A percentile compares a stretch with the other conserved stretches of the same genome.
Conservation (phyloP, 208 protist genomes). For the Angomonas ambiguus region DNA sequence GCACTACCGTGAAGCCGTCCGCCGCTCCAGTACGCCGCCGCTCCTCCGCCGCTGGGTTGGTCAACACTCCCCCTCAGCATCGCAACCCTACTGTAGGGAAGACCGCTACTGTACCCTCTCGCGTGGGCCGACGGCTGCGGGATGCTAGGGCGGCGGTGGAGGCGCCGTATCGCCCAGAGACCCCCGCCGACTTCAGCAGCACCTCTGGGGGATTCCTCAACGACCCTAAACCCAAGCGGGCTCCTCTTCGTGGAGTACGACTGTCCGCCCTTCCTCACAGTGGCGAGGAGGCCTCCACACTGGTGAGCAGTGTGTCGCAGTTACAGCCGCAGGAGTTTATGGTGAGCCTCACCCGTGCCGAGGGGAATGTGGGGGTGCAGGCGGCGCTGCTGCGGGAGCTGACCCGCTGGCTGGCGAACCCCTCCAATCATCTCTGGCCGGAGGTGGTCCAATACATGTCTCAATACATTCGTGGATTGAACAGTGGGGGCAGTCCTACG, state of each 20-base stretch:
- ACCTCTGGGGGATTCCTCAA: neutral
- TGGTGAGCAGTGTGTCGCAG: conserved; percentile 6
- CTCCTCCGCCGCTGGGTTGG: neutral
- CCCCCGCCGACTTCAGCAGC: conserved; percentile 22
- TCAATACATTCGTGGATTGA: conserved; percentile 21
- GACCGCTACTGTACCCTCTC: conserved; percentile 14
- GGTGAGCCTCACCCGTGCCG: conserved; percentile 15
- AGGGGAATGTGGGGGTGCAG: conserved; percentile 18
- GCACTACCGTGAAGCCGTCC: neutral
- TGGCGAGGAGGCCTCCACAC: neutral
- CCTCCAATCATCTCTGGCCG: conserved; percentile 29
- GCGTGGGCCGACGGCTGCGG: conserved; percentile 46
- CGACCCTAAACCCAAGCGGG: conserved; percentile 12
- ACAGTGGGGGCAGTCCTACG: conserved; percentile 12
- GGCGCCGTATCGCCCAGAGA: conserved; percentile 46
- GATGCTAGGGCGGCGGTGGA: conserved; percentile 55
- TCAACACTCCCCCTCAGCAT: neutral
- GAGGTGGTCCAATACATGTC: conserved; percentile 14
- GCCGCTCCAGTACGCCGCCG: neutral
- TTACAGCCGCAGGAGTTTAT: conserved; percentile 21
- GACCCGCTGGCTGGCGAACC: conserved; percentile 33
- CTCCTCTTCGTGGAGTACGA: conserved; percentile 4
- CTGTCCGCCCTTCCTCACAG: conserved; percentile 2
- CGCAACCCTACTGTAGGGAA: neutral
- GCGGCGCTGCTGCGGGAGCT: conserved; percentile 27